Conservation (phyloP, 2,329 filamentous ascomycete genomes). For the Fusarium sp. region DNA sequence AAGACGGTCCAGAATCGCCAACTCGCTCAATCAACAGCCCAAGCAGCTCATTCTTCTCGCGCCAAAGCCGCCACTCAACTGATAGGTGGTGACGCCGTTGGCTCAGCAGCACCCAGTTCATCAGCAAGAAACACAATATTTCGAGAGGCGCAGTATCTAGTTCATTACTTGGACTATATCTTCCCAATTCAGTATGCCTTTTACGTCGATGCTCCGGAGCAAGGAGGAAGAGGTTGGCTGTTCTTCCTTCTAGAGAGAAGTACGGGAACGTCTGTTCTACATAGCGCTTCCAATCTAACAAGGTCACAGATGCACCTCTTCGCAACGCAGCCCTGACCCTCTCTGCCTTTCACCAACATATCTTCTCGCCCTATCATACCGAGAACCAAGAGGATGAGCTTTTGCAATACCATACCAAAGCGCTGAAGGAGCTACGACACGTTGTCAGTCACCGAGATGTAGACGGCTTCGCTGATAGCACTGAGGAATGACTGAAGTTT, state of each 20-base stretch:
- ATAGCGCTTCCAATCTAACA: background rate
- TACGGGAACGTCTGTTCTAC: accelerated
- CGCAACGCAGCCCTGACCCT: constrained; percentile 49
- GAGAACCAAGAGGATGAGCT: constrained; percentile 44
- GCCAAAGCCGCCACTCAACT: background rate
- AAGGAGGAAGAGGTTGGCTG: constrained; percentile 50
- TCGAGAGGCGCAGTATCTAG: constrained; percentile 49
- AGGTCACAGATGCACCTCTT: constrained; percentile 39
- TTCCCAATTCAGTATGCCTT: constrained; percentile 50
- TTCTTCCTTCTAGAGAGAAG: constrained; percentile 39
- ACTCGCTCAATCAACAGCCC: background rate
- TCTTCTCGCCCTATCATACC: constrained; percentile 29
- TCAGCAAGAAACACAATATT: constrained; percentile 22
- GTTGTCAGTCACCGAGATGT: constrained; percentile 33
- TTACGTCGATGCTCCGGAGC: constrained; percentile 46
- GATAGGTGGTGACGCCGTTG: background rate
- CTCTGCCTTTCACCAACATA: constrained; percentile 49
- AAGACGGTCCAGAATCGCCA: constrained; percentile 24
- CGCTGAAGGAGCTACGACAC: constrained; percentile 46
- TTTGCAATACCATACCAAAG: constrained; percentile 47
- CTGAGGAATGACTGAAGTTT: constrained; percentile 47
- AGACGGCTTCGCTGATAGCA: constrained; percentile 17
- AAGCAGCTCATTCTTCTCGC: background rate
- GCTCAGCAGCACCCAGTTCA: background rate
- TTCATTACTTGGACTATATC: constrained; percentile 51